Evolutionary conservation across 2,329 filamentous ascomycete genomes (phyloP).

Genomic region (Exophiala bonariae): DNA sequence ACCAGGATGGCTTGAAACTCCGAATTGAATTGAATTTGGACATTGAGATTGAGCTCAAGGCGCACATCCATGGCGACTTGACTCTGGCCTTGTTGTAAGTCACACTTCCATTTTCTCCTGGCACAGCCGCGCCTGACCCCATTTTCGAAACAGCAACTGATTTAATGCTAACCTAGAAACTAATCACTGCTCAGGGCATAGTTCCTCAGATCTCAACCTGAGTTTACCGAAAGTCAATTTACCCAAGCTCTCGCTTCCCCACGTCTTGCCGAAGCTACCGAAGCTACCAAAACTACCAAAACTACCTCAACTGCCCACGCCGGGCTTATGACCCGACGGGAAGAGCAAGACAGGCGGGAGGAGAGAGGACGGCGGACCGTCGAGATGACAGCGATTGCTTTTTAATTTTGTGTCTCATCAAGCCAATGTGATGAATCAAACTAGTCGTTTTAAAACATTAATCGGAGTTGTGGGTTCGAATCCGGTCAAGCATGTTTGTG

Average conservation of each 20-base stretch:
- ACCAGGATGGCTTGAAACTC: conserved; percentile 59
- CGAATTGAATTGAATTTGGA: conserved; percentile 77
- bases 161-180: conserved; percentile 25
- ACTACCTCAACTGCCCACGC: conserved; percentile 6
- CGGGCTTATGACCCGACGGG: conserved; percentile 9
- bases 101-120: not conserved
- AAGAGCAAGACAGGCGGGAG: not conserved
- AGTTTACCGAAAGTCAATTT: conserved; percentile 22
- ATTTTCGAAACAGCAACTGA: not conserved
- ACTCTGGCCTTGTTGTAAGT: conserved; percentile 76
- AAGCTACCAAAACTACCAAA: conserved; percentile 17
- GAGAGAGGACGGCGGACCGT: too few relatives aligned
- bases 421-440: too few relatives aligned
- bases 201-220: conserved; percentile 25
- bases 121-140: not conserved
- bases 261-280: conserved; percentile 13
- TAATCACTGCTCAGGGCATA: conserved; percentile 1
- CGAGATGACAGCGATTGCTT: too few relatives aligned
- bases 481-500: too few relatives aligned
- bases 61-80: conserved; percentile 80
- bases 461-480: too few relatives aligned
- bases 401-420: too few relatives aligned
- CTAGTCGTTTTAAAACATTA: too few relatives aligned
- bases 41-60: conserved; percentile 81
- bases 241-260: conserved; percentile 16